Conservation (phyloP, 306 rosid genomes). For the Sphenostylis stenocarpa region DNA sequence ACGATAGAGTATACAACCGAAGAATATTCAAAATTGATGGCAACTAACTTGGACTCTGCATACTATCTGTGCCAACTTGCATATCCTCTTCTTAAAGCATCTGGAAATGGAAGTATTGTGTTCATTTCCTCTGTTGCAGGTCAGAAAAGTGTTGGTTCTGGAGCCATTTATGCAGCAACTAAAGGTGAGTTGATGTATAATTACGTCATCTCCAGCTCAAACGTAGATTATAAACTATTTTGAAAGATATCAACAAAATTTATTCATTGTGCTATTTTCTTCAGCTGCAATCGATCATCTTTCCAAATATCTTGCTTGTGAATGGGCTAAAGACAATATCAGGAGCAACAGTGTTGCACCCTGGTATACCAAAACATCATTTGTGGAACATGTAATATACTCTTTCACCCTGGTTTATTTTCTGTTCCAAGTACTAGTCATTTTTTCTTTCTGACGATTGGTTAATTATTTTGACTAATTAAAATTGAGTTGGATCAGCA, state of each 20-base stretch:
- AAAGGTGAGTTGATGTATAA: constrained; percentile 60
- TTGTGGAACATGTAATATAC: constrained; percentile 61
- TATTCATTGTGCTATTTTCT: constrained; percentile 10
- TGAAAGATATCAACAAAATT: constrained; percentile 9
- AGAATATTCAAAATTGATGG: constrained; percentile 55
- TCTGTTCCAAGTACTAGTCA: not conserved
- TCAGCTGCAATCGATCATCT: constrained; percentile 95
- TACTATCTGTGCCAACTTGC: constrained; percentile 73
- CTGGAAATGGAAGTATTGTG: constrained; percentile 85
- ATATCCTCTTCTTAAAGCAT: constrained; percentile 75
- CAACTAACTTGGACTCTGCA: constrained; percentile 71
- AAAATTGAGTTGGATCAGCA: not conserved
- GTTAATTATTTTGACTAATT: not conserved
- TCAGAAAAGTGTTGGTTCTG: constrained; percentile 39
- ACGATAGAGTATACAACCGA: constrained; percentile 68
- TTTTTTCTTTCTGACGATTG: not conserved
- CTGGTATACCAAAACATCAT: constrained; percentile 77
- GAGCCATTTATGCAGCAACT: constrained; percentile 66
- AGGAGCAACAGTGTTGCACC: constrained; percentile 84
- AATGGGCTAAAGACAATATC: constrained; percentile 94
- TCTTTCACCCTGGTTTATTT: constrained; percentile 30
- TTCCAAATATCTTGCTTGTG: constrained; percentile 80
- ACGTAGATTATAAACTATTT: not conserved
- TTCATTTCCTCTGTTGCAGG: constrained; percentile 78
- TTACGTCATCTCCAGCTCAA: constrained; percentile 25